A percentile compares a stretch with the other conserved stretches of the same genome.
Conservation (phyloP, 2,329 filamentous ascomycete species). For the Ceratocystis diversiconidia region DNA sequence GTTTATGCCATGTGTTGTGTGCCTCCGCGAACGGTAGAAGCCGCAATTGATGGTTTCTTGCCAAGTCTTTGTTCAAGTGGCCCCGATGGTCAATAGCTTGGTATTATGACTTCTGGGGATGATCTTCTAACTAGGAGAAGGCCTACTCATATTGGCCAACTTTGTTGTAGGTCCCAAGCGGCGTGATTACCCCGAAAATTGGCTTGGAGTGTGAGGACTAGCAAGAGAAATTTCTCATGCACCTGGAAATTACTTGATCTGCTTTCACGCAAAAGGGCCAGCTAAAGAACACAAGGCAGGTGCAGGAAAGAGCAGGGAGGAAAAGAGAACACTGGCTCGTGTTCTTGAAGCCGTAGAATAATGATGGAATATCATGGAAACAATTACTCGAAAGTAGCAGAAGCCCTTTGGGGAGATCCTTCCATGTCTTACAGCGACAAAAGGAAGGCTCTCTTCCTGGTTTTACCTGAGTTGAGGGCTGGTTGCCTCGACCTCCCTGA, state of each 20-base stretch:
- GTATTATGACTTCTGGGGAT: not conserved
- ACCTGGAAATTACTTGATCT: too few relatives aligned
- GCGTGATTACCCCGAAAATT: not conserved
- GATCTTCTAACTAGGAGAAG: not conserved
- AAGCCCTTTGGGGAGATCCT: not conserved
- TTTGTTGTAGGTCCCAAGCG: not conserved
- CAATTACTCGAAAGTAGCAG: not conserved
- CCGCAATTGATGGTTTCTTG: not conserved
- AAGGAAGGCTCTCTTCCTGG: not conserved
- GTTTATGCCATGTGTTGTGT: not conserved
- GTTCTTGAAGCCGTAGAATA: not conserved
- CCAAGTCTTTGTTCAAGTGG: not conserved
- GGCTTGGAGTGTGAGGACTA: not conserved
- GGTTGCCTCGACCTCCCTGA: not conserved
- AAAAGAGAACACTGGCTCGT: not conserved
- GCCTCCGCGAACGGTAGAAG: not conserved
- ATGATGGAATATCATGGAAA: not conserved
- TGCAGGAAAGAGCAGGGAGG: not conserved
- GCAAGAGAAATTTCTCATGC: too few relatives aligned
- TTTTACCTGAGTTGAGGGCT: not conserved
- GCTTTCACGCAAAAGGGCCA: too few relatives aligned
- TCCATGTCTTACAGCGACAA: not conserved
- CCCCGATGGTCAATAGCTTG: not conserved
- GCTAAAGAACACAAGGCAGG: not conserved
- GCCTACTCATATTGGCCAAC: not conserved